Evolutionary conservation across 306 rosid genomes (phyloP).

Genomic region (Aeschynomene evenia): DNA sequence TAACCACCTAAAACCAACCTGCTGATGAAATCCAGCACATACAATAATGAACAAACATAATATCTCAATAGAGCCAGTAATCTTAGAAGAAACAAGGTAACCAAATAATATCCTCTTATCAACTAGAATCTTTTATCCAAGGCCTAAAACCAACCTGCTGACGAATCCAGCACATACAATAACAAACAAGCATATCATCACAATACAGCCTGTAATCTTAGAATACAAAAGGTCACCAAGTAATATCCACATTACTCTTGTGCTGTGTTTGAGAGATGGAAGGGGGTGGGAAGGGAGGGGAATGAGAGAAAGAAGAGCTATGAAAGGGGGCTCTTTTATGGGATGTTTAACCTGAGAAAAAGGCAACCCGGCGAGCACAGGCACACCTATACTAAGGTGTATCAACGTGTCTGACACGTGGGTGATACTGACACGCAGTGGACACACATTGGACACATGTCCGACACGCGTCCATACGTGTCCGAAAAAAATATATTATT

Average conservation of each 20-base stretch:
- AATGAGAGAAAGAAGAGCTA: too few relatives aligned
- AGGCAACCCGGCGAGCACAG: too few relatives aligned
- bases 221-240: neutral
- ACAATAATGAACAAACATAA: conserved; percentile 6
- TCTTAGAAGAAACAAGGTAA: neutral
- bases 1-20: neutral
- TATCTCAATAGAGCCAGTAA: conserved; percentile 17
- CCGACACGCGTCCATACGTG: too few relatives aligned
- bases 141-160: neutral
- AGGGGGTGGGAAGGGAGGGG: too few relatives aligned
- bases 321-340: too few relatives aligned
- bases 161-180: neutral
- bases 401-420: too few relatives aligned
- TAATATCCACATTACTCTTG: neutral
- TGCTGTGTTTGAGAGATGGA: too few relatives aligned
- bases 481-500: too few relatives aligned
- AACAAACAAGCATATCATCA: conserved; percentile 1
- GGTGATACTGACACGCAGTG: too few relatives aligned
- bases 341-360: too few relatives aligned
- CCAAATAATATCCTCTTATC: neutral
- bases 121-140: neutral
- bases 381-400: too few relatives aligned
- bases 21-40: neutral
- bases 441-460: too few relatives aligned
- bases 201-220: conserved; percentile 16